Percentiles rank a stretch among this genome's conserved stretches.
Evolutionary conservation across 306 rosid genomes (phyloP).

Genomic region (Sechiopsis laciniata): DNA sequence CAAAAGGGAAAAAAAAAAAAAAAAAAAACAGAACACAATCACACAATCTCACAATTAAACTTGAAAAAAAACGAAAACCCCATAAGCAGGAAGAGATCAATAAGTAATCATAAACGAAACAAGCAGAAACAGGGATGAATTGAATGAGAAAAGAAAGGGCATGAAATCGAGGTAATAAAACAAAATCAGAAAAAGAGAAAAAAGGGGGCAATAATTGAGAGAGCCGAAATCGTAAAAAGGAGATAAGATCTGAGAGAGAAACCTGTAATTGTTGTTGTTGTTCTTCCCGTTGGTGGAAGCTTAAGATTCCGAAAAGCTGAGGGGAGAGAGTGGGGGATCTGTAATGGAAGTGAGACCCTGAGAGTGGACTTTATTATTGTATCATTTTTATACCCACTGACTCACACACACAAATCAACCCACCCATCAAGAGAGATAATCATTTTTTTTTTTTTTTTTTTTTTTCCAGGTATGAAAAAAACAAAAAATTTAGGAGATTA

Average conservation of each 20-base stretch:
- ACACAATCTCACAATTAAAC: not conserved
- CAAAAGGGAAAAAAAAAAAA: not conserved
- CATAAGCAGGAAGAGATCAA: not conserved
- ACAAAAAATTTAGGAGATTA: too few species aligned
- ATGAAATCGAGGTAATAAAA: not conserved
- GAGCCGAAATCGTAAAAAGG: not conserved
- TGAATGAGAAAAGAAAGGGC: constrained; percentile 7
- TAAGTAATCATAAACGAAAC: too few species aligned
- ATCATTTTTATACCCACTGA: too few species aligned
- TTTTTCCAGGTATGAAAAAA: too few species aligned
- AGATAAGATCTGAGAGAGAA: constrained; percentile 19
- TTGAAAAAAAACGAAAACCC: not conserved
- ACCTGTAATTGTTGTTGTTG: constrained; percentile 16
- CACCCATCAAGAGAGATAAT: too few species aligned
- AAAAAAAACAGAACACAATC: not conserved
- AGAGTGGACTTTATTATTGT: constrained; percentile 21
- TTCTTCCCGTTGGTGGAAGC: constrained; percentile 10
- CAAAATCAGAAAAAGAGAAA: not conserved
- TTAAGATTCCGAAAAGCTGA: constrained; percentile 10
- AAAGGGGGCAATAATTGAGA: not conserved
- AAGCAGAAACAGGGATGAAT: not conserved
- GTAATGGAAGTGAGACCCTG: constrained; percentile 8
- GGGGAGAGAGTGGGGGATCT: constrained; percentile 12
- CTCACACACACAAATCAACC: too few species aligned
- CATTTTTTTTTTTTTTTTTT: too few species aligned